Conservation (phyloP, 495 filamentous ascomycete species). For the Penicillium ochrochloron region DNA sequence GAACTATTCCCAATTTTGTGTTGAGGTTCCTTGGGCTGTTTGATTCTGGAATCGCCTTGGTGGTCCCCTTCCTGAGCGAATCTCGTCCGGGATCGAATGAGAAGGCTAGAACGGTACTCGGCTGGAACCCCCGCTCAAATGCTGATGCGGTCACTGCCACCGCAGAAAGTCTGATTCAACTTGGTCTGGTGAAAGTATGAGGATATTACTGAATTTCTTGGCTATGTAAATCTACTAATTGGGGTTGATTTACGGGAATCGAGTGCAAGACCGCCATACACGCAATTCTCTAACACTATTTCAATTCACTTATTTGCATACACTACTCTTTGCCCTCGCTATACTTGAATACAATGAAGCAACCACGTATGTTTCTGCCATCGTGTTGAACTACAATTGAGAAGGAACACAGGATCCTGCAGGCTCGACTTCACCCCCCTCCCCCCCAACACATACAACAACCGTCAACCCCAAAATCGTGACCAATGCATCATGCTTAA, state of each 20-base stretch:
- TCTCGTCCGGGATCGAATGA: constrained; percentile 9
- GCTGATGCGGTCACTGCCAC: constrained; percentile 15
- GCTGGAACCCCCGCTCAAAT: constrained; percentile 18
- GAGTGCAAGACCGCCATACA: background rate
- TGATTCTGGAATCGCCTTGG: constrained; percentile 14
- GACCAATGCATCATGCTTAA: background rate
- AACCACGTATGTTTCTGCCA: background rate
- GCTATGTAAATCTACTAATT: background rate
- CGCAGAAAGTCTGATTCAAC: constrained; percentile 11
- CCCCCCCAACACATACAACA: background rate
- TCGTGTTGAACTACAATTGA: too few relatives aligned
- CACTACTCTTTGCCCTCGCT: background rate
- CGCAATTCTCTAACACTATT: background rate
- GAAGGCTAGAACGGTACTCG: constrained; percentile 17
- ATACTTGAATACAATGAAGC: background rate
- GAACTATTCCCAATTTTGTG: constrained; percentile 12
- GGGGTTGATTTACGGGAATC: background rate
- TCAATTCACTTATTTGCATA: background rate
- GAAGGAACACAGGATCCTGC: background rate
- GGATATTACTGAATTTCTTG: background rate
- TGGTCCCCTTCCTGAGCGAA: constrained; percentile 10
- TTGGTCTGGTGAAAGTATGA: constrained; percentile 14
- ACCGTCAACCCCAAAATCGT: background rate
- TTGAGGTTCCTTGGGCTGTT: constrained; percentile 10
- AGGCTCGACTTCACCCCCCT: too few relatives aligned